Evolutionary conservation across 164 flowering plant species (phyloP), one percentile per base, ranked within the genome.

Genomic region (Nymphaea thermarum): DNA sequence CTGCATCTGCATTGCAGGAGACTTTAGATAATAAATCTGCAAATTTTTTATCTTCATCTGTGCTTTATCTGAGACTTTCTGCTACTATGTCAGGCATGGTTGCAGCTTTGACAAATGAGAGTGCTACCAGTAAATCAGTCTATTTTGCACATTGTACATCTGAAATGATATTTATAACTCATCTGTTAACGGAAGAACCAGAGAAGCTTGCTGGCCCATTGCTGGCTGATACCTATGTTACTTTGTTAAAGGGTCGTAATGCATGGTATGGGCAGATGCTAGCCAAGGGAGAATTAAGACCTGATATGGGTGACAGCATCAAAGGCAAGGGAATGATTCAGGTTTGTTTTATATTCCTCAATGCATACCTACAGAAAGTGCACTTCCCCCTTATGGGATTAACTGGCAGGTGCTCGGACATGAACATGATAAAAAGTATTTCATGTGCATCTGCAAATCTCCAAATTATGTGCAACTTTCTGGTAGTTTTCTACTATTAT

Each of bases 71-170:
- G 36, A 25, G 36, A 25, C 36, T 25, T 25, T 25, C 36, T 25
- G 36, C 55, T 47, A 12, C 11, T 47, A 47, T 47, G 55, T 7
- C 55, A 90, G 98, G 96, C 74, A 93, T 93, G 95, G 85, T 93
- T 59, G 98, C 95, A 14, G 89, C 95, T 68, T 80, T 93, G 51
- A 93, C 98, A 43, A 93, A 93, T 63, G 98, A 93, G 80, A 93
- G 95, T 79, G 98, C 98, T 63, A 93, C 98, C 42, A 93, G 96
- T 83, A 90, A 93, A 77, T 85, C 98, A 41, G 96, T 93, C 12
- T 90, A 93, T 78, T 93, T 93, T 81, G 96, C 98, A n/a, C 98
- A 88, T 67, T 93, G 98, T 76, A 93, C 98, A 70, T 93, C 98
- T 36, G 96, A 89, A 81, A 89, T 89, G 96, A 89, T 89, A 69